Evolutionary conservation across 768 basidiomycete genomes (phyloP).

Genomic region (Boletus vinaceobasis): DNA sequence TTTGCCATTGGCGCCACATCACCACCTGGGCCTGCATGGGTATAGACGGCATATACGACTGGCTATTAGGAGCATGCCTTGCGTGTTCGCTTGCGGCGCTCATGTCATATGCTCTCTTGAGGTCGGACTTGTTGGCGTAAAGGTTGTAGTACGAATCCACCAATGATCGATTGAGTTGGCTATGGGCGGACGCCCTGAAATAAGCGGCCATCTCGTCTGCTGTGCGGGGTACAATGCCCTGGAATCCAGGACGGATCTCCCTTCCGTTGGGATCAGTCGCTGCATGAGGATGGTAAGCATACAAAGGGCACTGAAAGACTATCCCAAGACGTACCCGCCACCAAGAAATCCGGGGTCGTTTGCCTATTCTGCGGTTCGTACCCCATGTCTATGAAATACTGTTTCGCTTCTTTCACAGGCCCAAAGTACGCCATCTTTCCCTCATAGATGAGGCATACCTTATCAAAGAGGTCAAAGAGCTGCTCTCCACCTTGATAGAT

Average conservation of each 20-base stretch:
- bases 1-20: slow-evolving; percentile 43
- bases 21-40: slow-evolving; percentile 44
- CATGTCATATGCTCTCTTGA: slow-evolving; percentile 40
- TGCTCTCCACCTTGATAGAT: slow-evolving; percentile 82
- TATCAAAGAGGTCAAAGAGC: slow-evolving; percentile 63
- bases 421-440: slow-evolving; percentile 11
- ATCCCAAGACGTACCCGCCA: slow-evolving; percentile 40
- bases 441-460: slow-evolving; percentile 9
- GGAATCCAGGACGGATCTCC: slow-evolving; percentile 41
- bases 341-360: slow-evolving; percentile 60
- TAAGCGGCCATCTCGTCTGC: slow-evolving; percentile 55
- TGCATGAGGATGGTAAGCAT: background rate
- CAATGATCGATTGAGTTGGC: slow-evolving; percentile 42
- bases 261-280: slow-evolving; percentile 63
- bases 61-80: slow-evolving; percentile 37
- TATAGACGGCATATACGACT: slow-evolving; percentile 45
- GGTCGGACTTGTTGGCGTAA: slow-evolving; percentile 44
- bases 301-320: no score
- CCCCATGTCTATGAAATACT: slow-evolving; percentile 21
- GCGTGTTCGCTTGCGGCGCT: slow-evolving; percentile 54
- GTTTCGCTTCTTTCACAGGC: background rate
- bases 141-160: slow-evolving; percentile 43
- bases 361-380: slow-evolving; percentile 53
- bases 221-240: slow-evolving; percentile 44
- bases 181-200: slow-evolving; percentile 41